Evolutionary conservation across 345 rosid genomes (phyloP), one percentile per base, ranked within the genome.

Genomic region (Crucihimalaya himalaica): DNA sequence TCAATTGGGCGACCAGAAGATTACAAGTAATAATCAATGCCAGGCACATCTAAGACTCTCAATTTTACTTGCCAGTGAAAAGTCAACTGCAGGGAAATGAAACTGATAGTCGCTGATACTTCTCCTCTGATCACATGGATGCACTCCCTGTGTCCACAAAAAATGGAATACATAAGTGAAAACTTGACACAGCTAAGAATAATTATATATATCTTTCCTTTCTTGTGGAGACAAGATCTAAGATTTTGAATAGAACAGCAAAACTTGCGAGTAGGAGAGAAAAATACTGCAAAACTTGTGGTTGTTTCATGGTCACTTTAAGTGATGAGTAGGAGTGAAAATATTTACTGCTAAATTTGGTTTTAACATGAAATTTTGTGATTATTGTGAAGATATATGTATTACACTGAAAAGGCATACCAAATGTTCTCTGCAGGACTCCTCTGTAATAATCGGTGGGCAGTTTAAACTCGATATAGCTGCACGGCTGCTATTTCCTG

Each of bases 341-440:
- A 2, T 52, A 15, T 68, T 39, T 16, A 68, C 54, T 55, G 25
- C 54, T 14, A 68, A 46, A 43, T 20, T 40, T 39, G 1, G 6
- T 27, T 56, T 60, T 43, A 43, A 12, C 43, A 12, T 39, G 6
- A 12, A 39, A 2, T 40, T 39, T 39, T 12, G 15, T 11, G 43
- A 39, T 37, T 3, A 37, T 37, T 37, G 42, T 37, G 42, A 37
- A 37, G 42, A 3, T 14, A 66, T 66, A 56, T 56, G 66, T 27
- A 42, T 14, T 40, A 42, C 7, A 34, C 11, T 16, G 47, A 45
- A 63, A 63, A 67, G 58, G 32, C 87, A 29, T 83, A 95, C 99
- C 92, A 90, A 80, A 86, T 88, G 99, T 79, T 95, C 99, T 71
- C 97, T 88, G 82, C 99, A 95, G 54, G 84, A 89, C 79, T 95